phyloP scores from a whole-genome alignment of 441 rosid species.

The Adansonia rubrostipa region DNA sequence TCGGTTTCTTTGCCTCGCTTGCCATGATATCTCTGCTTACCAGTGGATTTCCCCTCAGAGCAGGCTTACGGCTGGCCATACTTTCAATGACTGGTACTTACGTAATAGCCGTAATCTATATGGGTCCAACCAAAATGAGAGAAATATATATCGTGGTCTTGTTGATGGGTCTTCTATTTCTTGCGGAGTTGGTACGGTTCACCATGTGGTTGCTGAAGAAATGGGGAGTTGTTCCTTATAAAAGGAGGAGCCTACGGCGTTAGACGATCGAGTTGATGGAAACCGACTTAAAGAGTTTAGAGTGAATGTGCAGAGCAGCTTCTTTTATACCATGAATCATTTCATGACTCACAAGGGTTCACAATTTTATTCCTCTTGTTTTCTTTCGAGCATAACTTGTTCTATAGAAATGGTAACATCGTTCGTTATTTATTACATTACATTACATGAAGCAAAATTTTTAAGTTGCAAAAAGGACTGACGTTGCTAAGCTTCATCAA shows the following conservation, averaged over 20 bases:
- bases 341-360: too few species aligned
- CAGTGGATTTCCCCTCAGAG: constrained; percentile 29
- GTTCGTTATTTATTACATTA: too few species aligned
- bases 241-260: background rate
- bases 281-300: too few species aligned
- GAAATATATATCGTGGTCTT: constrained; percentile 3
- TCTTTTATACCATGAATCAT: too few species aligned
- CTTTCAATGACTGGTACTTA: constrained; percentile 31
- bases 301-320: too few species aligned
- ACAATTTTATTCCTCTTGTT: too few species aligned
- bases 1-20: constrained; percentile 32
- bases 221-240: background rate
- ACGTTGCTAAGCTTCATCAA: too few species aligned
- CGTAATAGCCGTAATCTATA: constrained; percentile 23
- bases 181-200: constrained; percentile 12
- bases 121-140: constrained; percentile 17
- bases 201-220: constrained; percentile 19
- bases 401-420: too few species aligned
- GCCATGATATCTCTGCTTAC: constrained; percentile 33
- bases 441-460: too few species aligned
- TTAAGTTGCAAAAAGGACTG: too few species aligned
- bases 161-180: background rate
- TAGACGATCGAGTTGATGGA: background rate
- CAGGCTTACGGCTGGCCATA: constrained; percentile 22
- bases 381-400: too few species aligned